Evolutionary conservation across 495 filamentous ascomycete species (phyloP).

Genomic region (Penicillium coprophilum): DNA sequence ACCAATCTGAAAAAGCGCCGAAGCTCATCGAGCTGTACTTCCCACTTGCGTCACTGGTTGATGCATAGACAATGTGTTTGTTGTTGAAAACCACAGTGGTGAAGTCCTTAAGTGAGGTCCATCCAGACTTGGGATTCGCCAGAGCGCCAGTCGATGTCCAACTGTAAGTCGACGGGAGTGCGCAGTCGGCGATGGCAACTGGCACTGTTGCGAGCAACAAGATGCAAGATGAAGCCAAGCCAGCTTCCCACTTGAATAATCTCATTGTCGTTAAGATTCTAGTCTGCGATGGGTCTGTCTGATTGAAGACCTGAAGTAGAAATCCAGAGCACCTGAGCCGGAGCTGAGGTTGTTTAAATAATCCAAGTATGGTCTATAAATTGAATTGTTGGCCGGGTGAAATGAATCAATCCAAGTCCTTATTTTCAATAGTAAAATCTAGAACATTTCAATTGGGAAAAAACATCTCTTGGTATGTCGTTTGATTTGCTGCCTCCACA

Average conservation of each 20-base stretch:
- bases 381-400: background rate
- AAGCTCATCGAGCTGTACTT: slow-evolving; percentile 60
- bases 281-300: slow-evolving; percentile 7
- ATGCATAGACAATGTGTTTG: slow-evolving; percentile 56
- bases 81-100: slow-evolving; percentile 52
- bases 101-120: slow-evolving; percentile 60
- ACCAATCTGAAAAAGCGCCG: slow-evolving; percentile 54
- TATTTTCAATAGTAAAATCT: background rate
- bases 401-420: background rate
- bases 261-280: slow-evolving; percentile 8
- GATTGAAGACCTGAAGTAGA: background rate
- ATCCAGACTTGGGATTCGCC: slow-evolving; percentile 50
- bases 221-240: slow-evolving; percentile 5
- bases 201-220: slow-evolving; percentile 15
- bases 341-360: background rate
- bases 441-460: slow-evolving; percentile 2
- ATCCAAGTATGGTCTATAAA: background rate
- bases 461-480: background rate
- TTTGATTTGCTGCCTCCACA: background rate
- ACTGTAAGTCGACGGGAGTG: slow-evolving; percentile 54
- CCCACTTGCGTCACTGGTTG: slow-evolving; percentile 35
- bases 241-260: background rate
- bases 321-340: background rate
- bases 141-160: slow-evolving; percentile 54
- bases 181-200: slow-evolving; percentile 34